Evolutionary conservation across 257 asterid genomes (phyloP).

Genomic region (Oldenlandia corymbosa): DNA sequence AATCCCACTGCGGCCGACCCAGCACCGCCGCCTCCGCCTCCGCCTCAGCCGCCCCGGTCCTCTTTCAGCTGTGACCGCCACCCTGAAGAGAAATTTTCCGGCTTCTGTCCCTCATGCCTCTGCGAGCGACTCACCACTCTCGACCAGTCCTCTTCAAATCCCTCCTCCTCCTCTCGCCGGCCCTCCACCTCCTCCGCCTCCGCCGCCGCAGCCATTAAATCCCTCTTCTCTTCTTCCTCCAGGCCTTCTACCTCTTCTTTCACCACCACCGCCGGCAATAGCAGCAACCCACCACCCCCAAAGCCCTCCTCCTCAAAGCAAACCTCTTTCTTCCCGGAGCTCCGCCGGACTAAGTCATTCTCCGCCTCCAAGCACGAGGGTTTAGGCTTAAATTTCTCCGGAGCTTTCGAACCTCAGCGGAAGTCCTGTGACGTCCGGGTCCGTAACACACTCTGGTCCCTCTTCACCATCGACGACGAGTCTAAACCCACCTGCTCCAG

Average conservation of each 20-base stretch:
- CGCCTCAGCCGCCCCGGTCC: constrained; percentile 83
- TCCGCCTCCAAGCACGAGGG: constrained; percentile 84
- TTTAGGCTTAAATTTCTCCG: constrained; percentile 32
- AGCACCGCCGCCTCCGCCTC: constrained; percentile 64
- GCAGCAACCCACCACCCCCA: constrained; percentile 42
- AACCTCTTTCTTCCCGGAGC: constrained; percentile 53
- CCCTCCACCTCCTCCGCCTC: constrained; percentile 70
- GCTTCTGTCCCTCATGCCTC: constrained; percentile 89
- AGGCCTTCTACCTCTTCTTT: constrained; percentile 20
- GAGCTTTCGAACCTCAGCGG: constrained; percentile 66
- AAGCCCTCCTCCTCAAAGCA: constrained; percentile 46
- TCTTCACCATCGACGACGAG: constrained; percentile 51
- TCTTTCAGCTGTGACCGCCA: constrained; percentile 88
- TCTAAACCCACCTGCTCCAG: constrained; percentile 18
- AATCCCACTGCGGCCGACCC: constrained; percentile 72
- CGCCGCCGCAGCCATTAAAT: constrained; percentile 61
- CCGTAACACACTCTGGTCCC: constrained; percentile 54
- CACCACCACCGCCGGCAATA: constrained; percentile 9
- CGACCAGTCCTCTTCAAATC: constrained; percentile 54
- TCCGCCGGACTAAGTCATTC: constrained; percentile 79
- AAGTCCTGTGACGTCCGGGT: constrained; percentile 88
- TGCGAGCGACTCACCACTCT: constrained; percentile 77
- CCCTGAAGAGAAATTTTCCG: constrained; percentile 70
- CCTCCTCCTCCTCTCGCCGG: constrained; percentile 71
- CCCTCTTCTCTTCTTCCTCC: constrained; percentile 39